Conservation (phyloP, 306 rosid species). For the Clitoria ternatea region DNA sequence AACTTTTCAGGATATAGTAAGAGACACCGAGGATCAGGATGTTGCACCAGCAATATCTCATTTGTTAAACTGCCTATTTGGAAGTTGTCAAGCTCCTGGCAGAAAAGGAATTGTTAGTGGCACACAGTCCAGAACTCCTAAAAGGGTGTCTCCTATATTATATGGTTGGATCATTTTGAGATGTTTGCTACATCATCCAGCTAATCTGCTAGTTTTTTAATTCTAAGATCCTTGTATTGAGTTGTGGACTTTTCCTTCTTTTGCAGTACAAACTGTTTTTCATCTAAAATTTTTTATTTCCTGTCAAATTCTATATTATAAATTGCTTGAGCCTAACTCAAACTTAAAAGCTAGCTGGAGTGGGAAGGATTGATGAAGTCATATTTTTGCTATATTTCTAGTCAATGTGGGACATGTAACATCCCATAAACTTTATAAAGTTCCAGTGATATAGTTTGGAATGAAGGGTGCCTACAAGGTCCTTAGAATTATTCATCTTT, state of each 20-base stretch:
- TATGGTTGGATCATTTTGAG: constrained; percentile 3
- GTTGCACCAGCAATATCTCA: constrained; percentile 63
- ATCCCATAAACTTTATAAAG: background rate
- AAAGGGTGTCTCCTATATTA: constrained; percentile 45
- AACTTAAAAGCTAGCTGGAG: background rate
- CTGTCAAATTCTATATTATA: background rate
- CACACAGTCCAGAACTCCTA: constrained; percentile 40
- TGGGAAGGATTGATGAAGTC: too few relatives aligned
- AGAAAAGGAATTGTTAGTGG: constrained; percentile 38
- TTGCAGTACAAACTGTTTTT: background rate
- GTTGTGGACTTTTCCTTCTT: background rate
- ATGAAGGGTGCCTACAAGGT: background rate
- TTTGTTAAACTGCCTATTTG: constrained; percentile 75
- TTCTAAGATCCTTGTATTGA: background rate
- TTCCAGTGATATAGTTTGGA: background rate
- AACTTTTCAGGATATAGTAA: constrained; percentile 59
- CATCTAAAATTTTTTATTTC: background rate
- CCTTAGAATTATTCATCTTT: background rate
- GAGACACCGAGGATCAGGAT: constrained; percentile 81
- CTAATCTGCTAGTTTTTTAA: background rate
- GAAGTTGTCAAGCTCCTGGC: constrained; percentile 58
- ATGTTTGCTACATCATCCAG: background rate
- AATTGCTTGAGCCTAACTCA: background rate
- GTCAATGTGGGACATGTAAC: background rate
- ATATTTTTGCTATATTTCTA: background rate